Conservation (phyloP, 352 stramenopile species). For the Pythium guiyangense region DNA sequence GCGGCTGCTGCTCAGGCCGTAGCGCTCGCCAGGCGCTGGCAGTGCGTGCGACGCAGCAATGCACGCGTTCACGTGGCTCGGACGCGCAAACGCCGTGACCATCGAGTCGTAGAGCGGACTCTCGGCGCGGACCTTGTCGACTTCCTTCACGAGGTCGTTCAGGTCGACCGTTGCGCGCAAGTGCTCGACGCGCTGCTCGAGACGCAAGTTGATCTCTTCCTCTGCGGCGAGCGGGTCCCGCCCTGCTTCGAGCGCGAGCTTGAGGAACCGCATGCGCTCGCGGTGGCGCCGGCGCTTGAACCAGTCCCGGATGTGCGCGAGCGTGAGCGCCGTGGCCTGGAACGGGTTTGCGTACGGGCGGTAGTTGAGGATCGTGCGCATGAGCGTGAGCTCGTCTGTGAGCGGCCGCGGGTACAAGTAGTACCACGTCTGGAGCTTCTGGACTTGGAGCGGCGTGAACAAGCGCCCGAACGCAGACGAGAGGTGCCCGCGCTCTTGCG, state of each 20-base stretch:
- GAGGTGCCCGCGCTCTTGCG: conserved; percentile 57
- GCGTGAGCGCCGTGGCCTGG: conserved; percentile 47
- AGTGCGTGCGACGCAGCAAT: conserved; percentile 48
- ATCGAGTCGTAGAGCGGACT: conserved; percentile 68
- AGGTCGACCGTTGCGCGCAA: conserved; percentile 59
- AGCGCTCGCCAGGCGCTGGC: conserved; percentile 18
- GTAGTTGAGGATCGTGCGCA: conserved; percentile 83
- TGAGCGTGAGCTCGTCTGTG: conserved; percentile 76
- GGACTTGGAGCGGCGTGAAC: conserved; percentile 62
- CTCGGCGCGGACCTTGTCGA: conserved; percentile 63
- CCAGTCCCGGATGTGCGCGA: conserved; percentile 80
- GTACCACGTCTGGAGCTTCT: conserved; percentile 85
- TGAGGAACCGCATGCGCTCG: conserved; percentile 76
- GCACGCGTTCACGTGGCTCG: conserved; percentile 53
- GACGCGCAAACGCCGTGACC: conserved; percentile 51
- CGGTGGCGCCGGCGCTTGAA: conserved; percentile 80
- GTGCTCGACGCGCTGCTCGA: conserved; percentile 76
- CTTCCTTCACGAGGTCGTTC: conserved; percentile 77
- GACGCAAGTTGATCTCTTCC: conserved; percentile 68
- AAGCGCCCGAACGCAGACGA: conserved; percentile 46
- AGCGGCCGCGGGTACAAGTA: conserved; percentile 73
- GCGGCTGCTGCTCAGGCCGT: conserved; percentile 11
- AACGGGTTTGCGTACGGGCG: conserved; percentile 71
- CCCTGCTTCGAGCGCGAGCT: conserved; percentile 62
- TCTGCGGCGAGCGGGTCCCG: conserved; percentile 53